phyloP scores from a whole-genome alignment of 768 basidiomycete genomes.

The Auricularia sp. region DNA sequence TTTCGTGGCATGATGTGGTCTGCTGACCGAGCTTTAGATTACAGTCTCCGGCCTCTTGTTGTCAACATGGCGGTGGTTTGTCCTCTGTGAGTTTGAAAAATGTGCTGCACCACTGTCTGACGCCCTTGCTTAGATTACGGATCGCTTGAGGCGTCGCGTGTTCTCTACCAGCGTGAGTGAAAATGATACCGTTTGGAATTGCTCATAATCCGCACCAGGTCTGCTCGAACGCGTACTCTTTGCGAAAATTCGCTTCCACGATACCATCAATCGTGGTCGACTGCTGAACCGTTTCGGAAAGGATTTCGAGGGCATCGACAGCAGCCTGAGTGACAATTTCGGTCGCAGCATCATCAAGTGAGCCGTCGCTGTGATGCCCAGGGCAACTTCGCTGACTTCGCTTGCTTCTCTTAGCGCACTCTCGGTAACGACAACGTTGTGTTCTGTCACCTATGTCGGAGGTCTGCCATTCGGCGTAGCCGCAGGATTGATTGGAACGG shows the following conservation, averaged over 20 bases:
- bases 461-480: conserved; percentile 65
- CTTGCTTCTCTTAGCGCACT: conserved; percentile 27
- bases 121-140: conserved; percentile 42
- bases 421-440: conserved; percentile 59
- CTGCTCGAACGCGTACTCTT: conserved; percentile 76
- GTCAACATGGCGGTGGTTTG: conserved; percentile 53
- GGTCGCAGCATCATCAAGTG: conserved; percentile 61
- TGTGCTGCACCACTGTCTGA: conserved; percentile 3
- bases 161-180: conserved; percentile 57
- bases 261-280: conserved; percentile 80
- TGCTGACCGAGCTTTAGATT: conserved; percentile 7
- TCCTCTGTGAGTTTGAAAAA: conserved; percentile 46
- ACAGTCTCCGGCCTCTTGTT: conserved; percentile 39
- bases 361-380: not conserved
- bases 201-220: conserved; percentile 20
- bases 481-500: conserved; percentile 39
- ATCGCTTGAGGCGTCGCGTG: conserved; percentile 70
- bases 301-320: conserved; percentile 70
- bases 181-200: not conserved
- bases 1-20: conserved; percentile 15
- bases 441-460: conserved; percentile 70
- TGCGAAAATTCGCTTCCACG: conserved; percentile 86
- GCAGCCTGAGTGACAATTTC: conserved; percentile 74
- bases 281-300: conserved; percentile 80
- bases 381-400: not conserved